phyloP scores from a whole-genome alignment of 1,139 yeast species.

The Oligophagozyma castellii region DNA sequence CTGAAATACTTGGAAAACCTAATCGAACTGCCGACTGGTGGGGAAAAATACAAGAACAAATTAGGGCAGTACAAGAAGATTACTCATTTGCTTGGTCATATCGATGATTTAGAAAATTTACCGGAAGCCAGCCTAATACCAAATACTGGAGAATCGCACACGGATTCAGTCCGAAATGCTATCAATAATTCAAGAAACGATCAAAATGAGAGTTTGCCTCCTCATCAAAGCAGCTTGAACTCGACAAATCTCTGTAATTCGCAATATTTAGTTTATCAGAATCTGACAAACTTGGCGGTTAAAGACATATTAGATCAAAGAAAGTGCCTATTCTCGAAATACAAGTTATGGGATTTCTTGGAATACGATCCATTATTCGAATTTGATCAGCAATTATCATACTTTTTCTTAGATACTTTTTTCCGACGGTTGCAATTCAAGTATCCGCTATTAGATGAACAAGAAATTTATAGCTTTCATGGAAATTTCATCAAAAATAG shows the following conservation, averaged over 20 bases:
- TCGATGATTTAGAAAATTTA: conserved; percentile 5
- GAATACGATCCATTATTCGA: conserved; percentile 34
- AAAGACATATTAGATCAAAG: conserved; percentile 28
- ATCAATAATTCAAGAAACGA: neutral
- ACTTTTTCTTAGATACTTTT: conserved; percentile 34
- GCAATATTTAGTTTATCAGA: neutral
- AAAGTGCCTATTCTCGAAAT: conserved; percentile 30
- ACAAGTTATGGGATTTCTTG: conserved; percentile 30
- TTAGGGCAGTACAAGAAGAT: conserved; percentile 31
- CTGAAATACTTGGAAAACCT: conserved; percentile 35
- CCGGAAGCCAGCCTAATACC: conserved; percentile 1
- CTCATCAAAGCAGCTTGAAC: conserved; percentile 1
- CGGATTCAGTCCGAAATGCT: neutral
- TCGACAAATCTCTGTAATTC: neutral
- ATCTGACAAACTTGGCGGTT: conserved; percentile 10
- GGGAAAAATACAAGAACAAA: conserved; percentile 18
- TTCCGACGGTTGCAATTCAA: conserved; percentile 39
- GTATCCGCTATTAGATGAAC: conserved; percentile 36
- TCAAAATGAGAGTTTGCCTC: conserved; percentile 1
- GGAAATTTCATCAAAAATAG: conserved; percentile 29
- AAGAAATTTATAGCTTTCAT: conserved; percentile 34
- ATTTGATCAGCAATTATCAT: conserved; percentile 32
- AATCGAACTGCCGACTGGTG: conserved; percentile 24
- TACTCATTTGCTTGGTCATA: conserved; percentile 24
- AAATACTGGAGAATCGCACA: neutral